Evolutionary conservation across 805 yeast genomes (phyloP).

Genomic region (Middelhovenomyces tepae): DNA sequence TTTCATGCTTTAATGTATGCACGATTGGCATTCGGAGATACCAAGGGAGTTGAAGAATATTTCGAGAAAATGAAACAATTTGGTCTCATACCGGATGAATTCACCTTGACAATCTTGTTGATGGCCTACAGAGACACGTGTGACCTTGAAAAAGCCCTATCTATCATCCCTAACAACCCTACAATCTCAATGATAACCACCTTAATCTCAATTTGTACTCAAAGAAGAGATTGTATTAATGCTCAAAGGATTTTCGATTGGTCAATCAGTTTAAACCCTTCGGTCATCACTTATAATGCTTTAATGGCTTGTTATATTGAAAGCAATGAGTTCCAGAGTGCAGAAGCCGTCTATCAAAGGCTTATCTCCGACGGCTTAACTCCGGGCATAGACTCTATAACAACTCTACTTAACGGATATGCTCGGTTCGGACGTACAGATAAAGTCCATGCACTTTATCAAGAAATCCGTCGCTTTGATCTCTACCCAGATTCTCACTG

Average conservation of each 20-base stretch:
- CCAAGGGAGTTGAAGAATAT: conserved; percentile 30
- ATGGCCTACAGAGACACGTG: conserved; percentile 29
- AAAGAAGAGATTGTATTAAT: conserved; percentile 19
- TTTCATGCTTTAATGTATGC: conserved; percentile 38
- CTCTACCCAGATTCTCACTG: conserved; percentile 1
- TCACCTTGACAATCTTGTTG: conserved; percentile 30
- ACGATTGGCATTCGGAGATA: conserved; percentile 31
- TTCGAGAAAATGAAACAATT: conserved; percentile 28
- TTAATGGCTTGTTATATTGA: conserved; percentile 26
- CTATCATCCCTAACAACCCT: conserved; percentile 16
- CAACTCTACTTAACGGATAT: conserved; percentile 17
- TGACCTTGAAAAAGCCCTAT: conserved; percentile 30
- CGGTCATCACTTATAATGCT: conserved; percentile 25
- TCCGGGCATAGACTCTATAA: conserved; percentile 19
- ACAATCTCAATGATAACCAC: conserved; percentile 18
- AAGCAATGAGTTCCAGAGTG: conserved; percentile 24
- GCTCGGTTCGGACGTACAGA: conserved; percentile 12
- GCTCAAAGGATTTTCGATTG: conserved; percentile 23
- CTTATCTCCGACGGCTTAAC: conserved; percentile 14
- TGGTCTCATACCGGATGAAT: conserved; percentile 23
- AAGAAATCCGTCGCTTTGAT: conserved; percentile 4
- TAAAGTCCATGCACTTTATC: background rate
- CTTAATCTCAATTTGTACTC: conserved; percentile 23
- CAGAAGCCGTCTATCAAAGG: conserved; percentile 24
- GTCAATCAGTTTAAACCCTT: conserved; percentile 16